A percentile compares a stretch with the other conserved stretches of the same genome.
phyloP scores from a whole-genome alignment of 768 basidiomycete species.

The Russula vinacea region DNA sequence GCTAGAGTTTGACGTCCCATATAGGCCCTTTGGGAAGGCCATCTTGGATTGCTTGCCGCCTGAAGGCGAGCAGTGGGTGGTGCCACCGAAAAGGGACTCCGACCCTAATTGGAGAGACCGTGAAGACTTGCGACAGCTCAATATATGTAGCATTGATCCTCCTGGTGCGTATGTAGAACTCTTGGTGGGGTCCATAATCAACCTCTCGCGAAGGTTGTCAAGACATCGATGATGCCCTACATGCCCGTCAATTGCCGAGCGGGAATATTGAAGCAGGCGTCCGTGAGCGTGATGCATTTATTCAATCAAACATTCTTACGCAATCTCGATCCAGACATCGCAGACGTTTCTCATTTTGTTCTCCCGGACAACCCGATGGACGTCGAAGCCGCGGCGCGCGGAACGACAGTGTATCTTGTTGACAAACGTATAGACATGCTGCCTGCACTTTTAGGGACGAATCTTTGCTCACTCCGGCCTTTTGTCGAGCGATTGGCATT shows the following conservation, averaged over 20 bases:
- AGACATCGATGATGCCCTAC: conserved; percentile 97
- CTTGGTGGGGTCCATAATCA: conserved; percentile 14
- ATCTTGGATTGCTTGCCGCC: conserved; percentile 86
- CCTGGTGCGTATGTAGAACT: conserved; percentile 52
- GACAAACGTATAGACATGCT: conserved; percentile 99
- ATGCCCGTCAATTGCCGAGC: conserved; percentile 81
- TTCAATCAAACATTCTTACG: neutral
- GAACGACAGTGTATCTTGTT: conserved; percentile 96
- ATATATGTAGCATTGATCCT: conserved; percentile 96
- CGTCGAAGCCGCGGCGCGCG: conserved; percentile 88
- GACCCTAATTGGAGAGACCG: conserved; percentile 72
- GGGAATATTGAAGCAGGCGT: conserved; percentile 97
- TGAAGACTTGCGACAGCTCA: conserved; percentile 79
- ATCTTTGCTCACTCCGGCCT: conserved; percentile 88
- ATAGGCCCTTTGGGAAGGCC: conserved; percentile 93
- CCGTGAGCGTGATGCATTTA: conserved; percentile 57
- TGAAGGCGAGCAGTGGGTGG: conserved; percentile 91
- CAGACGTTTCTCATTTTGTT: conserved; percentile 97
- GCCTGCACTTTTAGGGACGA: conserved; percentile 88
- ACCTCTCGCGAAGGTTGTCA: conserved; percentile 65
- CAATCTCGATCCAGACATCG: conserved; percentile 66
- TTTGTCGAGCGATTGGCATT: conserved; percentile 94
- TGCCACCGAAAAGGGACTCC: conserved; percentile 65
- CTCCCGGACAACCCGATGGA: conserved; percentile 94
- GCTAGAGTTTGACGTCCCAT: conserved; percentile 93